Percentiles rank a stretch among this genome's conserved stretches.
Evolutionary conservation across 306 rosid genomes (phyloP).

Genomic region (Trichosanthes cucumerina): DNA sequence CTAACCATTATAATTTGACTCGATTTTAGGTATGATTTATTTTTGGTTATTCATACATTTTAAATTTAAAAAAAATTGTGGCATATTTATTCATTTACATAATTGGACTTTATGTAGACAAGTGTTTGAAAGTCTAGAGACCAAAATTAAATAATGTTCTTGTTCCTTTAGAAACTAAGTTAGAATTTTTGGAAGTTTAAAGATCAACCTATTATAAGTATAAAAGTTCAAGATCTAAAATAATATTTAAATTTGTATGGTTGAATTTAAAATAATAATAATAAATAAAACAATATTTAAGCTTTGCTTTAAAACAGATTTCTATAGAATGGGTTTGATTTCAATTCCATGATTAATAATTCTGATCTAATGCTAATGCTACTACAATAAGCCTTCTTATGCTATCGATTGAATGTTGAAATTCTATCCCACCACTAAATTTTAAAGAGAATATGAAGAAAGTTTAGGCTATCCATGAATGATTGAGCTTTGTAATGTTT

Average conservation of each 20-base stretch:
- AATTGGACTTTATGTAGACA: background rate
- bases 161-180: background rate
- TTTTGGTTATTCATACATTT: too few relatives aligned
- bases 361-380: background rate
- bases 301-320: background rate
- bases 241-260: background rate
- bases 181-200: background rate
- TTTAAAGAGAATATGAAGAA: background rate
- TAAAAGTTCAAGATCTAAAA: background rate
- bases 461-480: background rate
- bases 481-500: conserved; percentile 1
- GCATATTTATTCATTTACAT: background rate
- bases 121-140: background rate
- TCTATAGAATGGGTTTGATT: background rate
- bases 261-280: too few relatives aligned
- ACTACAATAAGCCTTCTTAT: background rate
- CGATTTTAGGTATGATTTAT: too few relatives aligned
- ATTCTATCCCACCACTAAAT: background rate
- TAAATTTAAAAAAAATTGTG: too few relatives aligned
- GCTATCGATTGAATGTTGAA: background rate
- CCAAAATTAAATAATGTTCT: background rate
- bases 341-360: background rate
- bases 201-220: background rate
- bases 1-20: too few relatives aligned
- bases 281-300: background rate